These are phyloP conservation scores for Phialophora verrucosa DNA, from an alignment of 2,329 filamentous ascomycete genomes.

Conservation along the genomic window DNA sequence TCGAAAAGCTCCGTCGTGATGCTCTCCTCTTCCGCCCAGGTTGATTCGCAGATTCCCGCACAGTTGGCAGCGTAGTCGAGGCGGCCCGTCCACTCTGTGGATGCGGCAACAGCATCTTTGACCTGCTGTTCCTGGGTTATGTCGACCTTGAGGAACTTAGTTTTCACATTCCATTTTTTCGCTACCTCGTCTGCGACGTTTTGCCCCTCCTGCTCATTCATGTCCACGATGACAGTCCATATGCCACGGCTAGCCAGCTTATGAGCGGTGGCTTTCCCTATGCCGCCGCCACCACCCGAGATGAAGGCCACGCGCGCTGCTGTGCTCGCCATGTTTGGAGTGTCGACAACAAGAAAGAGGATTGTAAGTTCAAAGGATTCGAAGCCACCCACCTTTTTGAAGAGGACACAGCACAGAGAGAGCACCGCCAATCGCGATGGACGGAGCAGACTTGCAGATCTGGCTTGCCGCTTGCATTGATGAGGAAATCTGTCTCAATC, in stretches of 20 bases:
- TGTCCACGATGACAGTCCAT: slow-evolving; percentile 28
- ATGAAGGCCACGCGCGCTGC: slow-evolving; percentile 30
- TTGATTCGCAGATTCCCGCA: slow-evolving; percentile 32
- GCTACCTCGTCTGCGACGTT: slow-evolving; percentile 27
- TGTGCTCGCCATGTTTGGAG: slow-evolving; percentile 15
- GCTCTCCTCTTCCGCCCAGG: slow-evolving; percentile 32
- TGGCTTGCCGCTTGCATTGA: neutral
- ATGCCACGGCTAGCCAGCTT: slow-evolving; percentile 32
- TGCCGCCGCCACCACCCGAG: slow-evolving; percentile 32
- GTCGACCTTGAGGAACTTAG: slow-evolving; percentile 33
- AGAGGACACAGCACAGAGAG: neutral
- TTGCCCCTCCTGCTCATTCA: slow-evolving; percentile 24
- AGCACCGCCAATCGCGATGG: neutral
- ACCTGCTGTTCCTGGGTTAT: slow-evolving; percentile 34
- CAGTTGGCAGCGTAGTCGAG: slow-evolving; percentile 36
- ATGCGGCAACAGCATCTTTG: slow-evolving; percentile 24
- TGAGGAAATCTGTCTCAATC: neutral
- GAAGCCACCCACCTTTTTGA: slow-evolving; percentile 3
- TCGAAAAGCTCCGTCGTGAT: slow-evolving; percentile 33
- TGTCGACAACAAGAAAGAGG: neutral
- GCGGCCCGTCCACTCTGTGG: slow-evolving; percentile 28
- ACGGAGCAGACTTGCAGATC: neutral
- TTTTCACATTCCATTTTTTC: slow-evolving; percentile 27
- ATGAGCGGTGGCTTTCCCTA: slow-evolving; percentile 31
- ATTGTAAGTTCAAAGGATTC: neutral